phyloP scores from a whole-genome alignment of 116 monocot genomes.

The Dioscorea cayenensis region DNA sequence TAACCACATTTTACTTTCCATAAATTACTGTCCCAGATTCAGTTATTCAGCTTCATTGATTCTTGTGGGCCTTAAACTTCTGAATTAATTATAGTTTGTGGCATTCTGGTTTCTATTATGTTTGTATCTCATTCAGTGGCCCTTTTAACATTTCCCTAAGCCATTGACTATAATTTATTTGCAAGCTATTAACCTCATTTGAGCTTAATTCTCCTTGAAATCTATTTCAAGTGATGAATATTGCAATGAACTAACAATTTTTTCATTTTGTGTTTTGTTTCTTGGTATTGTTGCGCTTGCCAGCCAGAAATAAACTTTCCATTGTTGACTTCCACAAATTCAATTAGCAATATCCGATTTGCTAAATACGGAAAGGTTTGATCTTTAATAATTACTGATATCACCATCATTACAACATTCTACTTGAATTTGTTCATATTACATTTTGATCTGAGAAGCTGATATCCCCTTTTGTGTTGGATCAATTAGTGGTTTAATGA shows the following conservation, averaged over 20 bases:
- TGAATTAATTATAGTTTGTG: too few relatives aligned
- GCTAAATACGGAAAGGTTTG: constrained; percentile 54
- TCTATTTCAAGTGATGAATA: neutral
- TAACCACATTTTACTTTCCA: neutral
- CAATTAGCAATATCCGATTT: constrained; percentile 38
- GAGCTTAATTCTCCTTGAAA: neutral
- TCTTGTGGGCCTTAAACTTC: too few relatives aligned
- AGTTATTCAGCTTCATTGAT: too few relatives aligned
- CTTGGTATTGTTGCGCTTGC: neutral
- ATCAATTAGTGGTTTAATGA: constrained; percentile 64
- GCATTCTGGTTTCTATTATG: too few relatives aligned
- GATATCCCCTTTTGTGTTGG: constrained; percentile 3
- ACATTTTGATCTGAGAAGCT: too few relatives aligned
- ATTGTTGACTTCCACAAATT: constrained; percentile 21
- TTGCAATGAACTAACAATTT: too few relatives aligned
- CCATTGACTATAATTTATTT: too few relatives aligned
- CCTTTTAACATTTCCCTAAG: too few relatives aligned
- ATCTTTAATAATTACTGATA: neutral
- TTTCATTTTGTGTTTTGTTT: neutral
- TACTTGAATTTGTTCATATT: neutral
- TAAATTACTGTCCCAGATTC: neutral
- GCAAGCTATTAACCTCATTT: too few relatives aligned
- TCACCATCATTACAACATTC: neutral
- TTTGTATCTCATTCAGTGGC: too few relatives aligned
- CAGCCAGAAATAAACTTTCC: constrained; percentile 55